phyloP scores from a whole-genome alignment of 805 yeast genomes.

The Candida ficus region DNA sequence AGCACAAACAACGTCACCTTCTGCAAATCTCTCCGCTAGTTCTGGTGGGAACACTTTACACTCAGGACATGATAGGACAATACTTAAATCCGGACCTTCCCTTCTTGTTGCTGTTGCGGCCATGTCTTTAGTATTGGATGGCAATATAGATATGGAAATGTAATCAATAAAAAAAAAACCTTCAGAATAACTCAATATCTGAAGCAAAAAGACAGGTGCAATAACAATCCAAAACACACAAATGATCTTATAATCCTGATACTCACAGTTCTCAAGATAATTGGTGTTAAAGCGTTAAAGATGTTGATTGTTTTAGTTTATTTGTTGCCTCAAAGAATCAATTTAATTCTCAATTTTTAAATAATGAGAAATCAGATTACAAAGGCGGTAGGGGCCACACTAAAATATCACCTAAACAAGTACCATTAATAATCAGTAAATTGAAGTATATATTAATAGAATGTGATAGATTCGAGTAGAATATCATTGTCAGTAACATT shows the following conservation, averaged over 20 bases:
- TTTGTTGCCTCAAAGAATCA: too few relatives aligned
- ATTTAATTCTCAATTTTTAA: too few relatives aligned
- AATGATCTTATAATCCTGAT: not conserved
- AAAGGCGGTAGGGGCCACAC: not conserved
- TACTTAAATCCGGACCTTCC: conserved; percentile 78
- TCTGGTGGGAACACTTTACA: conserved; percentile 96
- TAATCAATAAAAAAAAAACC: not conserved
- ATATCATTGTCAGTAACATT: too few relatives aligned
- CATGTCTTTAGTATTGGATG: not conserved
- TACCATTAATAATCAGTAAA: not conserved
- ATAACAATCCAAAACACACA: not conserved
- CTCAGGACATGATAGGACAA: conserved; percentile 90
- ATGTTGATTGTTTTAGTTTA: not conserved
- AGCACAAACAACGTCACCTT: conserved; percentile 98
- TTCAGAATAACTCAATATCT: conserved; percentile 4
- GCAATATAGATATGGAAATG: not conserved
- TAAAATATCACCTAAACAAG: too few relatives aligned
- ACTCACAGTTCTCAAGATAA: too few relatives aligned
- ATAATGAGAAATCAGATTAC: too few relatives aligned
- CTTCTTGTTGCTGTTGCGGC: conserved; percentile 15
- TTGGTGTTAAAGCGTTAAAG: not conserved
- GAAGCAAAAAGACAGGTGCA: not conserved
- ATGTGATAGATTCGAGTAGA: too few relatives aligned
- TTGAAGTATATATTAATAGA: too few relatives aligned
- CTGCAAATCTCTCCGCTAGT: conserved; percentile 88